Evolutionary conservation across 1,139 yeast genomes (phyloP).

Genomic region (Geotrichum armillariae): DNA sequence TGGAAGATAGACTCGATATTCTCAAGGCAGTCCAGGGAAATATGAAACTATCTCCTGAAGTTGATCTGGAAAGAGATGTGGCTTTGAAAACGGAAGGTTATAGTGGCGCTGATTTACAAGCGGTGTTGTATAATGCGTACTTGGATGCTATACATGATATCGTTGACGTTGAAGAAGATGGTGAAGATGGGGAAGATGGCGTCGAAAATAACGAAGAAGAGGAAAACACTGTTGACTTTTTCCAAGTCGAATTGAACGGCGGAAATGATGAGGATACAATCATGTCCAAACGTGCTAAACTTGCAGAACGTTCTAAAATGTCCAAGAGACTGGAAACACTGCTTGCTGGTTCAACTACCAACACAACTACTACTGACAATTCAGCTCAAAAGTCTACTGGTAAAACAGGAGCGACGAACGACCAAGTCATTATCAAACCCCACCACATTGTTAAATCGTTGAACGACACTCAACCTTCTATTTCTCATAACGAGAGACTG

Average conservation of each 20-base stretch:
- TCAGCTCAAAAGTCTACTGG: not conserved
- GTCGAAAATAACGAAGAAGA: slow-evolving; percentile 24
- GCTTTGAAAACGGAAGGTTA: slow-evolving; percentile 70
- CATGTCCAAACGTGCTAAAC: slow-evolving; percentile 37
- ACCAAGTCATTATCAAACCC: slow-evolving; percentile 46
- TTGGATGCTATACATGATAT: slow-evolving; percentile 84
- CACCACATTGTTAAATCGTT: slow-evolving; percentile 65
- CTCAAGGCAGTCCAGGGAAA: slow-evolving; percentile 55
- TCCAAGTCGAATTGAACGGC: slow-evolving; percentile 35
- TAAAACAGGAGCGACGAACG: slow-evolving; percentile 3
- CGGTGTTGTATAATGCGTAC: slow-evolving; percentile 88
- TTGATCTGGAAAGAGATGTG: slow-evolving; percentile 50
- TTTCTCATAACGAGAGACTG: slow-evolving; percentile 66
- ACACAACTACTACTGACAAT: slow-evolving; percentile 1
- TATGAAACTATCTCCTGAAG: slow-evolving; percentile 46
- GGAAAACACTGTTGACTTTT: slow-evolving; percentile 36
- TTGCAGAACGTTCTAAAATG: slow-evolving; percentile 46
- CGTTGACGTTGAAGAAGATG: slow-evolving; percentile 45
- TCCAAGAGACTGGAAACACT: slow-evolving; percentile 50
- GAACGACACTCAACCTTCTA: slow-evolving; percentile 81
- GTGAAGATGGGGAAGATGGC: slow-evolving; percentile 34
- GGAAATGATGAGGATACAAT: slow-evolving; percentile 6
- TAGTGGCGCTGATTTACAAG: slow-evolving; percentile 96
- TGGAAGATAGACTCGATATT: slow-evolving; percentile 72
- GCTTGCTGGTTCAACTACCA: slow-evolving; percentile 13